These are phyloP conservation scores for Alternaria brassicae DNA, from an alignment of 2,329 filamentous ascomycete genomes.

Conservation along the genomic window DNA sequence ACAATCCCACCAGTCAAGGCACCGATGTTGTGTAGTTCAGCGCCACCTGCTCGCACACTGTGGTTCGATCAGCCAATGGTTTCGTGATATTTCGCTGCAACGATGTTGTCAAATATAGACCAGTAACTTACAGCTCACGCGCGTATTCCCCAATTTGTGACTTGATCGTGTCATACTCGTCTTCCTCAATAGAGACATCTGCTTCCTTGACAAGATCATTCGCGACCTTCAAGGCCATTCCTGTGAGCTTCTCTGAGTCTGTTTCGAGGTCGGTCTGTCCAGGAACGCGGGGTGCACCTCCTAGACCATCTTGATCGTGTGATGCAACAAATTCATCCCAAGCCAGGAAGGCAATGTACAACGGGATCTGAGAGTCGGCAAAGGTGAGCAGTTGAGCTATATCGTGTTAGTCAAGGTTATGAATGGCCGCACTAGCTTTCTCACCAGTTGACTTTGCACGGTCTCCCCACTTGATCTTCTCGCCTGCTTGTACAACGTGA, in stretches of 20 bases:
- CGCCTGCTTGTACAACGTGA: conserved; percentile 55
- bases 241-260: conserved; percentile 51
- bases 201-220: conserved; percentile 55
- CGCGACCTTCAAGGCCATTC: conserved; percentile 53
- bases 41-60: conserved; percentile 75
- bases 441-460: conserved; percentile 63
- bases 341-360: conserved; percentile 61
- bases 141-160: conserved; percentile 47
- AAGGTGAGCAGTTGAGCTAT: conserved; percentile 51
- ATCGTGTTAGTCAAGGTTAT: conserved; percentile 9
- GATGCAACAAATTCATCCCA: conserved; percentile 57
- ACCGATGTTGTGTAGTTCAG: conserved; percentile 91
- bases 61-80: conserved; percentile 12
- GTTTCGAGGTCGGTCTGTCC: conserved; percentile 43
- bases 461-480: conserved; percentile 54
- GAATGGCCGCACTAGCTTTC: conserved; percentile 24
- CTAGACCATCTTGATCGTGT: conserved; percentile 47
- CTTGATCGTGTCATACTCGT: conserved; percentile 51
- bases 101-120: background rate
- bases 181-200: conserved; percentile 50
- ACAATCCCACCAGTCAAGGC: conserved; percentile 88
- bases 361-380: conserved; percentile 55
- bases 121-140: conserved; percentile 52
- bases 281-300: conserved; percentile 46
- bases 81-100: background rate